Evolutionary conservation across 495 filamentous ascomycete genomes (phyloP).

Genomic region (Penicillium waksmanii): DNA sequence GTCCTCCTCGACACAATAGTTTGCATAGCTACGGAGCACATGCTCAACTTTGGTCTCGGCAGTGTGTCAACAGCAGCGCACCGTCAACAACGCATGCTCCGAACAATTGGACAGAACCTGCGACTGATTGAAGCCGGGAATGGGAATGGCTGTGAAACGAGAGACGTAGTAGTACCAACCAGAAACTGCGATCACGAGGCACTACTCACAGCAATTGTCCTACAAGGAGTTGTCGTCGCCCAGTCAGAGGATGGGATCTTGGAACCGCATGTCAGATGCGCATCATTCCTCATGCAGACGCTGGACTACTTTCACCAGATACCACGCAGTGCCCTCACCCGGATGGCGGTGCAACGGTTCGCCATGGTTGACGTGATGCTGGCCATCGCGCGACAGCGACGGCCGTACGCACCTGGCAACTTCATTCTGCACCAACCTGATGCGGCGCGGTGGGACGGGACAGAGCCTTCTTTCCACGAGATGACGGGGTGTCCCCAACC

Average conservation of each 20-base stretch:
- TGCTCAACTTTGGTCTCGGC: constrained; percentile 34
- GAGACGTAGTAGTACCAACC: constrained; percentile 7
- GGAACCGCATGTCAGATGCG: constrained; percentile 33
- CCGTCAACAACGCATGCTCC: constrained; percentile 31
- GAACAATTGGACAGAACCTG: constrained; percentile 29
- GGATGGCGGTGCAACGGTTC: constrained; percentile 31
- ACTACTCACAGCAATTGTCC: constrained; percentile 28
- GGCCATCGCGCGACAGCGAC: constrained; percentile 33
- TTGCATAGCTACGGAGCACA: constrained; percentile 36
- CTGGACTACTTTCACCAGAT: constrained; percentile 22
- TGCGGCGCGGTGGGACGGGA: constrained; percentile 25
- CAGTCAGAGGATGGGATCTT: constrained; percentile 32
- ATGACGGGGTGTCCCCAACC: constrained; percentile 38
- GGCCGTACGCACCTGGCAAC: constrained; percentile 26
- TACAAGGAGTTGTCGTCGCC: constrained; percentile 32
- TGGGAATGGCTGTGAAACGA: constrained; percentile 5
- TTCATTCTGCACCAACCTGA: constrained; percentile 30
- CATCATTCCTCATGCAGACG: constrained; percentile 31
- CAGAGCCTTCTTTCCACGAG: constrained; percentile 34
- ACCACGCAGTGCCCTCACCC: constrained; percentile 20
- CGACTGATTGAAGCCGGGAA: constrained; percentile 13
- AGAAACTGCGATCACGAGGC: constrained; percentile 24
- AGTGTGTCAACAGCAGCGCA: constrained; percentile 30
- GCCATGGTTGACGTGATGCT: constrained; percentile 38
- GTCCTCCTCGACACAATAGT: constrained; percentile 32